A percentile compares a stretch with the other conserved stretches of the same genome.
These are phyloP conservation scores for Dysphania ambrosioides DNA, from an alignment of 148 eudicot species.

Conservation along the genomic window DNA sequence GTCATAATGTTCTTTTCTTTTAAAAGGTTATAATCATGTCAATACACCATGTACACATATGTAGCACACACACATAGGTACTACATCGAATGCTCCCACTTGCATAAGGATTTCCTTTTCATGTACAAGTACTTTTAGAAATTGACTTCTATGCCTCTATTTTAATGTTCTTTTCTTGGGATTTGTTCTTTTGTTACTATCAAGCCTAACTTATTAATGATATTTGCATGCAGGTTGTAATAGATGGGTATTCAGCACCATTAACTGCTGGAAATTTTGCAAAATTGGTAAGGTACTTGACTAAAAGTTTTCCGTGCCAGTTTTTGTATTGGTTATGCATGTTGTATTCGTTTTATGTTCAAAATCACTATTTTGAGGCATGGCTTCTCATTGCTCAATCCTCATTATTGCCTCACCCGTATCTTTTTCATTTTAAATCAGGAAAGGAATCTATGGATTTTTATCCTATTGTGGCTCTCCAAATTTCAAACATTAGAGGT, in stretches of 20 bases:
- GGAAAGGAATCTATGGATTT: not conserved
- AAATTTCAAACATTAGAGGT: not conserved
- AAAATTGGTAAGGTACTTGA: conserved; percentile 92
- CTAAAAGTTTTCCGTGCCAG: conserved; percentile 30
- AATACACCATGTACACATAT: not conserved
- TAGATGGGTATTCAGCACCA: conserved; percentile 96
- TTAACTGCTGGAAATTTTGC: conserved; percentile 93
- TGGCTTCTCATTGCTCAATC: not conserved
- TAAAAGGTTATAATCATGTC: not conserved
- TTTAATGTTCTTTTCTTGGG: not conserved
- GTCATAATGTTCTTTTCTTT: not conserved
- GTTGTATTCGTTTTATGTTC: conserved; percentile 5
- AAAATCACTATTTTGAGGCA: not conserved
- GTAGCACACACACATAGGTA: not conserved
- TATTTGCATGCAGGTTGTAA: conserved; percentile 47
- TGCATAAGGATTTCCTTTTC: not conserved
- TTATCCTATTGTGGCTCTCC: not conserved
- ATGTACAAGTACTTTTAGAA: not conserved
- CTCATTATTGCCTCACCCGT: not conserved
- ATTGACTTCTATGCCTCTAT: not conserved
- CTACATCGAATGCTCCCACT: not conserved
- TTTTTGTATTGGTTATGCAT: not conserved
- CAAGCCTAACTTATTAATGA: conserved; percentile 11
- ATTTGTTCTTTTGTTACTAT: conserved; percentile 2
- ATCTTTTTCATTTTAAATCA: not conserved